Base-by-base conservation (phyloP, 345 rosid genomes). In the Syzygium oleosum region DNA sequence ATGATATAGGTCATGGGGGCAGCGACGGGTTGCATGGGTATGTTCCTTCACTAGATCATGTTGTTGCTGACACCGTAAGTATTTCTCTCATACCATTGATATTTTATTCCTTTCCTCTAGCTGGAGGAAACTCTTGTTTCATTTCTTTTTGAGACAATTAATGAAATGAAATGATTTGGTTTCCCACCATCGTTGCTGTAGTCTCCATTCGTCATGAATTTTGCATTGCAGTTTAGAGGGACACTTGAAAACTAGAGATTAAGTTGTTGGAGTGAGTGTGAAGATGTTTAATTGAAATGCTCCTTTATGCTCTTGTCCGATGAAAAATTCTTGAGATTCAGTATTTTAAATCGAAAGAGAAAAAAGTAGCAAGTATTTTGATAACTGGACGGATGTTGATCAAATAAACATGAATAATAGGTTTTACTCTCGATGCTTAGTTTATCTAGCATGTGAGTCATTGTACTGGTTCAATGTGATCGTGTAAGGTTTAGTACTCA, bases 21-120 rank as follows among this genome's bases (percentile, higher is more conserved):
- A 98, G 99, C n/a, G 99, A 98, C 90, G 99, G 99, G 52, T 94
- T 98, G 94, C 99, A 98, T 88, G 99, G 99, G 73, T 97, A 96
- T 56, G 98, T 98, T 91, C 99, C 99, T 91, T 98, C 99, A 85
- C 97, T 98, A 79, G 99, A 98, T 88, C 94, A 94, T 78, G 99
- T 98, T 86, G 98, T 94, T 89, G 96, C 95, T 12, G 99, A 98
- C 86, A 94, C 97, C 1, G 99, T 97, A 94, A 89, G 98, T 89
- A 79, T 84, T 73, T 51, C 58, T 78, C 31, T 53, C 49, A 17
- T 78, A 41, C 31, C 34, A 43, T 41, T 63, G 49, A 78, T n/a
- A 9, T 25, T 51, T 13, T 43, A 77, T 87, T 55, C 14, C 43
- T 80, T 46, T 10, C 43, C 38, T 86, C n/a, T 21, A 51, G 38